Base-by-base conservation (phyloP, 1,284 basidiomycete genomes). In the Trametes versicolor region DNA sequence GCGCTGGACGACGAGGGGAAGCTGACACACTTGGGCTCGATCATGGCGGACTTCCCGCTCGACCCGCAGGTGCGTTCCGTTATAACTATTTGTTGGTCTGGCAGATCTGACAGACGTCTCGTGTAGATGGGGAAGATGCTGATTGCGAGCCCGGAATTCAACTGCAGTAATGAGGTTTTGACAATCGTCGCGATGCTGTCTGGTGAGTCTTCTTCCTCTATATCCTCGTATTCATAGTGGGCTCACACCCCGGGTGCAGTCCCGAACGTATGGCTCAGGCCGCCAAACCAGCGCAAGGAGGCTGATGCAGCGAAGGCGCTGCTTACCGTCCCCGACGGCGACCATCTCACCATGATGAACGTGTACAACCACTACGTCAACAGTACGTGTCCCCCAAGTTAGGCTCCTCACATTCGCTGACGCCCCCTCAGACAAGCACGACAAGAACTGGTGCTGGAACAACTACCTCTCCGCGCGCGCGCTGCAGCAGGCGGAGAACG, bases 41-140 rank as follows among this genome's bases (percentile, higher is more conserved):
- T 97, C 66, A 99, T 99, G 97, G 97, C 97, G 13, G 97, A 99
- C 71, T 98, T 99, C 81, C 97, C 97, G 17, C 85, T 99, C 32
- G 98, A 99, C 76, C 97, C 98, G 36, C 97, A 99, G 83, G 92
- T 90, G 69, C 43, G 78, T 69, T 17, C 39, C 45, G 56, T 37
- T 7, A 25, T n/a, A 25, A 21, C 15, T 17, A 17, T 1, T 10
- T 13, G 9, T 45, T 0, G 10, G n/a, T 29, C 3, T 37, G 13
- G 19, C 10, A 2, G 8, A 21, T 12, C 39, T 56, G 21, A 59
- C 36, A 23, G 45, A 0, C 12, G 7, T 36, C 36, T 4, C 13
- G 19, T 9, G 19, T 13, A 93, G 88, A 86, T 98, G 70, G 90
- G 97, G 50, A 97, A 99, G 80, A 93, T 98, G 89, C 87, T 99